Conservation (phyloP, 2,329 filamentous ascomycete species). For the Verticillium zaregamsianum region DNA sequence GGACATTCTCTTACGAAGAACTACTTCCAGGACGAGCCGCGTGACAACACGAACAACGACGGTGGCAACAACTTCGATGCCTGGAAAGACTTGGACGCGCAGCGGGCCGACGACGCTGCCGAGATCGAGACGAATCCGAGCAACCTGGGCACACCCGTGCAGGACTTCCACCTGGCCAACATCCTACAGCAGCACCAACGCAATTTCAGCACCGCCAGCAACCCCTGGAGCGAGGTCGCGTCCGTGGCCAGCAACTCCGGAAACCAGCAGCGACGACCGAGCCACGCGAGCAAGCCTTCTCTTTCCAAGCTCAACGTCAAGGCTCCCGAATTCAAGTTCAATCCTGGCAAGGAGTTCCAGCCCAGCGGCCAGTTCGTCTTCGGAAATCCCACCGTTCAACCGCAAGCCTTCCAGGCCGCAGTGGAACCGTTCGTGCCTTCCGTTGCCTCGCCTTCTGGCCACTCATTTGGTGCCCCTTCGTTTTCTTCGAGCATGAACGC, state of each 20-base stretch:
- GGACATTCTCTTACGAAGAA: slow-evolving; percentile 68
- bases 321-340: slow-evolving; percentile 85
- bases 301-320: slow-evolving; percentile 81
- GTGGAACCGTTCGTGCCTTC: slow-evolving; percentile 25
- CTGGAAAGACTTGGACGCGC: slow-evolving; percentile 34
- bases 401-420: slow-evolving; percentile 19
- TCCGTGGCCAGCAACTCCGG: slow-evolving; percentile 32
- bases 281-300: slow-evolving; percentile 66
- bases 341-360: slow-evolving; percentile 48
- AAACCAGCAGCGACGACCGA: slow-evolving; percentile 33
- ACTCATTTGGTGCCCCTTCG: slow-evolving; percentile 35
- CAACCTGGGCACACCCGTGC: slow-evolving; percentile 62
- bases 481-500: slow-evolving; percentile 45
- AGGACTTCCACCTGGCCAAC: slow-evolving; percentile 41
- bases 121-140: slow-evolving; percentile 73
- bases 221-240: slow-evolving; percentile 57
- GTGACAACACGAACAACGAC: slow-evolving; percentile 29
- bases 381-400: slow-evolving; percentile 41
- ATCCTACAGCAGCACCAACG: slow-evolving; percentile 45
- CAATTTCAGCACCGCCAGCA: slow-evolving; percentile 52
- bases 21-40: slow-evolving; percentile 51
- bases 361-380: slow-evolving; percentile 46
- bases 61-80: slow-evolving; percentile 31
- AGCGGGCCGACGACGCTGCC: slow-evolving; percentile 49
- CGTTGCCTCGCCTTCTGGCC: slow-evolving; percentile 26